These are phyloP conservation scores for Globisporangium acanthophoron DNA, from an alignment of 352 stramenopile species.

Conservation along the genomic window DNA sequence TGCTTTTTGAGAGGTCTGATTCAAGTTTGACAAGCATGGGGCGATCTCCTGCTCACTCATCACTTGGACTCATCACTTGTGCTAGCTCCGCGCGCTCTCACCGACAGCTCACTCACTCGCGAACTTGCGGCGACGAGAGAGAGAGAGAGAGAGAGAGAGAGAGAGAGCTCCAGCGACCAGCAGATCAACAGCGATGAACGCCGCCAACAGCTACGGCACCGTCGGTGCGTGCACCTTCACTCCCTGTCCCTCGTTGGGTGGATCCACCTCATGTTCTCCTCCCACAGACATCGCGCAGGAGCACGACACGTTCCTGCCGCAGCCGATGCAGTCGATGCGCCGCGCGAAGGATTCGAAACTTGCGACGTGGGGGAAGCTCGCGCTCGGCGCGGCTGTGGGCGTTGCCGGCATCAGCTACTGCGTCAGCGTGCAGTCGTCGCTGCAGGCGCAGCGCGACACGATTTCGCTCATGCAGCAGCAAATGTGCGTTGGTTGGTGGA, in stretches of 20 bases:
- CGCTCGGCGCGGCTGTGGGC: constrained; percentile 25
- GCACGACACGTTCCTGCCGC: constrained; percentile 16
- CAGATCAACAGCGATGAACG: constrained; percentile 1
- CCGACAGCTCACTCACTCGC: too few species aligned
- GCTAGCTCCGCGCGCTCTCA: too few species aligned
- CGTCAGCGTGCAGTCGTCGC: constrained; percentile 31
- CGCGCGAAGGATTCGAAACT: background rate
- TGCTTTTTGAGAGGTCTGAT: too few species aligned
- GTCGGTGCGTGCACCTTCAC: constrained; percentile 2
- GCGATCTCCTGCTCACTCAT: too few species aligned
- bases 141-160: too few species aligned
- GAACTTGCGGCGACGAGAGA: too few species aligned
- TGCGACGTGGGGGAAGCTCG: constrained; percentile 25
- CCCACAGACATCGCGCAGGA: constrained; percentile 17
- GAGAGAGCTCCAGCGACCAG: background rate
- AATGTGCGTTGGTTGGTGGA: constrained; percentile 20
- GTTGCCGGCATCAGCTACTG: constrained; percentile 28
- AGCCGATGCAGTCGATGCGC: background rate
- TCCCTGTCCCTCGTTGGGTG: too few species aligned
- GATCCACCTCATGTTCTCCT: too few species aligned
- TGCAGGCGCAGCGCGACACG: constrained; percentile 26
- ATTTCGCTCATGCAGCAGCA: constrained; percentile 45
- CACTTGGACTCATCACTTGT: too few species aligned
- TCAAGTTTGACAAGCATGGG: too few species aligned
- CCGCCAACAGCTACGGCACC: constrained; percentile 9